phyloP scores from a whole-genome alignment of 768 basidiomycete species.

The Suillus cothurnatus region DNA sequence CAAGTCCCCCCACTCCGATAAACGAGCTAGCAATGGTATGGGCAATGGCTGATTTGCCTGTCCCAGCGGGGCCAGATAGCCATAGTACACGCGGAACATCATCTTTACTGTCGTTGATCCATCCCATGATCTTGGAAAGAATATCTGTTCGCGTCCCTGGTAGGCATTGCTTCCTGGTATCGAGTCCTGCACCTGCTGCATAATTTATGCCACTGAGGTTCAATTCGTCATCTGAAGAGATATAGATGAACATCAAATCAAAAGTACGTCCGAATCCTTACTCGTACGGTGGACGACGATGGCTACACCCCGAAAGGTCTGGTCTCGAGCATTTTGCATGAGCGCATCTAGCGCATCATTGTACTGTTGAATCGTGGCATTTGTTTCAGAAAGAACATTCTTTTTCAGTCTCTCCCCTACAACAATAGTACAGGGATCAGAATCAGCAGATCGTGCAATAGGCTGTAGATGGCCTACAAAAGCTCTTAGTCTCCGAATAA shows the following conservation, averaged over 20 bases:
- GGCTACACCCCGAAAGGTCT: not conserved
- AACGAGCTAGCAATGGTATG: conserved; percentile 12
- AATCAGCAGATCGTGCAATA: not conserved
- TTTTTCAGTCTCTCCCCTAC: conserved; percentile 2
- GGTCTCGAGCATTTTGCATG: conserved; percentile 10
- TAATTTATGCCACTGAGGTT: conserved; percentile 6
- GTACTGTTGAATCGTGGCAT: not conserved
- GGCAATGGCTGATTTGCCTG: conserved; percentile 29
- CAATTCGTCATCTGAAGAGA: not conserved
- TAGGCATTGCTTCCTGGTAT: conserved; percentile 19
- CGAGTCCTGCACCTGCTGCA: conserved; percentile 10
- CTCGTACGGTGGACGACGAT: conserved; percentile 2
- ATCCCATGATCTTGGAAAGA: conserved; percentile 27
- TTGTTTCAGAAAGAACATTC: not conserved
- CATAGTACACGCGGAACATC: conserved; percentile 19
- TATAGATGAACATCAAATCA: not conserved
- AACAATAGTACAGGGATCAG: not conserved
- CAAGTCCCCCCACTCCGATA: conserved; percentile 15
- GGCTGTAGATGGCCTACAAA: conserved; percentile 6
- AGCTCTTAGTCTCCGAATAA: conserved; percentile 12
- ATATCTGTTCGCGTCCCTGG: conserved; percentile 26
- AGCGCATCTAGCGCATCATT: conserved; percentile 1
- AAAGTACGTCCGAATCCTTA: not conserved
- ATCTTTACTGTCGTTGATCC: conserved; percentile 19
- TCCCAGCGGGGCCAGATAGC: conserved; percentile 27